phyloP scores from a whole-genome alignment of 148 eudicot species.

The Cornus kousa region DNA sequence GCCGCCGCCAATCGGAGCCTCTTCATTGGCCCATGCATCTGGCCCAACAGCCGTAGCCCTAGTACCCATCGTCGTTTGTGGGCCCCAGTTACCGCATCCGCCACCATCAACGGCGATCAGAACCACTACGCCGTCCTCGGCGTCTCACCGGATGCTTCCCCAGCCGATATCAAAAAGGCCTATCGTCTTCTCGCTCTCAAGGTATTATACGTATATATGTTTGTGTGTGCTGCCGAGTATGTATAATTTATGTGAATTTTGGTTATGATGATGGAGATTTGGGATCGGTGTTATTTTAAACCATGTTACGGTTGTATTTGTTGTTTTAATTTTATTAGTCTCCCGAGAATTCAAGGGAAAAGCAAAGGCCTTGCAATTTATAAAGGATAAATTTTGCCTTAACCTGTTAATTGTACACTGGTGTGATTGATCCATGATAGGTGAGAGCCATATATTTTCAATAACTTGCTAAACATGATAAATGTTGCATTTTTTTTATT shows the following conservation, averaged over 20 bases:
- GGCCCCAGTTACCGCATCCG: constrained; percentile 28
- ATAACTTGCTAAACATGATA: too few relatives aligned
- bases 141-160: constrained; percentile 54
- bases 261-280: not conserved
- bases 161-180: constrained; percentile 68
- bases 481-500: too few relatives aligned
- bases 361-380: too few relatives aligned
- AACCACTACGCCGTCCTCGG: constrained; percentile 74
- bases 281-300: not conserved
- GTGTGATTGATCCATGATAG: too few relatives aligned
- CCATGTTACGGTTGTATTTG: not conserved
- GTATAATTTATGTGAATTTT: not conserved
- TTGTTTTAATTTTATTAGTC: too few relatives aligned
- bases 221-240: not conserved
- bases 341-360: too few relatives aligned
- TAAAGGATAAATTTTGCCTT: too few relatives aligned
- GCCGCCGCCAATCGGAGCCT: constrained; percentile 2
- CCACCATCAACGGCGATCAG: constrained; percentile 32
- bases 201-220: constrained; percentile 26
- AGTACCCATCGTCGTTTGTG: constrained; percentile 15
- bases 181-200: constrained; percentile 84
- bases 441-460: too few relatives aligned
- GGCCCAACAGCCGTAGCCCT: constrained; percentile 5
- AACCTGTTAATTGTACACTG: too few relatives aligned
- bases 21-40: constrained; percentile 3